A percentile compares a stretch with the other conserved stretches of the same genome.
phyloP scores from a whole-genome alignment of 371 early-diverging fungal genomes.

The Apophysomyces variabilis region DNA sequence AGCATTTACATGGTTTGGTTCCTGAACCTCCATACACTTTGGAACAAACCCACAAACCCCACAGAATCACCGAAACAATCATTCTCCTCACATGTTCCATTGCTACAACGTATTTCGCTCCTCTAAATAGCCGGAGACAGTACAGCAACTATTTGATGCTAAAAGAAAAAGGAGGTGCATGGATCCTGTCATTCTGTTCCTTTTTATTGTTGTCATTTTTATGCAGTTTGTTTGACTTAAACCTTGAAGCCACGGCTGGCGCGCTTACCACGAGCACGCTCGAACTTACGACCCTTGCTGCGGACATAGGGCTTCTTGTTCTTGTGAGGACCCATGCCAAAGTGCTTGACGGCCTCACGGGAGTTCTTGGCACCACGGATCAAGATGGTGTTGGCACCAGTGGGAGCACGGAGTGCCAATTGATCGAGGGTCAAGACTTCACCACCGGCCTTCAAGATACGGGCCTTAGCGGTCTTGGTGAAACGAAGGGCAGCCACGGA shows the following conservation, averaged over 20 bases:
- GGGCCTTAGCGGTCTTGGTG: constrained; percentile 91
- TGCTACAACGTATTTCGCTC: no score
- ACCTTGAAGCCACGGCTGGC: constrained; percentile 90
- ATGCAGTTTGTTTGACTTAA: constrained; percentile 37
- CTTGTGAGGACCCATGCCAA: constrained; percentile 72
- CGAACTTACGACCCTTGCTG: constrained; percentile 98
- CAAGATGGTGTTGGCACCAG: constrained; percentile 89
- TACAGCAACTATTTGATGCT: not conserved
- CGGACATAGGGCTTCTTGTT: constrained; percentile 87
- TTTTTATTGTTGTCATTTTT: not conserved
- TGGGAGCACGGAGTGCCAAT: constrained; percentile 93
- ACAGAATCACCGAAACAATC: no score
- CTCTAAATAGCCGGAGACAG: no score
- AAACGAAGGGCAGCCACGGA: constrained; percentile 91
- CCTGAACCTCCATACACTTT: no score
- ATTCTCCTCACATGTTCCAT: no score
- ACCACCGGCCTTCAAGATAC: constrained; percentile 96
- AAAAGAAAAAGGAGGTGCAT: not conserved
- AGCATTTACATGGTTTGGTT: no score
- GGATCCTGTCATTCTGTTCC: not conserved
- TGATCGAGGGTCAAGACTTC: constrained; percentile 96
- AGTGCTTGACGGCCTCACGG: constrained; percentile 96
- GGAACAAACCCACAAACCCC: no score
- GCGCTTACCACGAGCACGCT: constrained; percentile 97
- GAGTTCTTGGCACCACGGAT: constrained; percentile 78